Base-by-base conservation (phyloP, 352 stramenopile genomes). In the Phytophthora litchii region DNA sequence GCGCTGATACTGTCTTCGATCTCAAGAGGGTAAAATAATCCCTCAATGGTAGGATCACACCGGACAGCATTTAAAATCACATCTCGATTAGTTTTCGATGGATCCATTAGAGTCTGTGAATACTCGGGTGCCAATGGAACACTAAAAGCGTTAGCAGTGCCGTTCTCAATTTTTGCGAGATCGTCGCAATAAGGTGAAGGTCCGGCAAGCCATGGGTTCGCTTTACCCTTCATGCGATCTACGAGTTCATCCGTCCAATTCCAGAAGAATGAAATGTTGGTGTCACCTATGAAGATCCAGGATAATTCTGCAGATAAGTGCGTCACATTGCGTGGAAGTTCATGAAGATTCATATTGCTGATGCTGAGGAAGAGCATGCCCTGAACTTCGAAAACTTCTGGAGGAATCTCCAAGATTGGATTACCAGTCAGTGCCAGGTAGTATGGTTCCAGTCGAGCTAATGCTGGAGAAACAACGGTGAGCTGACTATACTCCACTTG, bases 341-440 rank as follows among this genome's bases (percentile, higher is more conserved):
- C 29, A 4, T 14, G 32, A 3, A 76, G 17, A 32, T 56, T 49
- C 16, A 45, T 60, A 14, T 60, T 31, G 6, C 64, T 64, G 11
- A 67, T 27, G 10, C 54, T 36, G 13, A 73, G 36, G 37, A 41
- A 51, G 2, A 60, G 1, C 43, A 73, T 36, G 14, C 38, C 41
- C 13, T 52, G 23, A 21, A 63, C 32, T 11, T 62, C 45, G 14
- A 76, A 74, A 19, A 76, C 41, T 13, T 54, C 35, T 2, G 36
- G 32, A 12, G 72, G 68, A 10, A 80, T 21, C 1, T 52, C 16
- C 0, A 27, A 45, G 16, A 78, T 55, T 13, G 65, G 72, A 37
- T 69, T 76, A 1, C 58, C 52, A 6, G 50, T 57, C 7, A 80
- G 21, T 13, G 67, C 64, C 16, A 80, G 14, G 40, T 67, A 73